Conservation (phyloP, 1,139 yeast genomes). For the Geotrichum aggregatum region DNA sequence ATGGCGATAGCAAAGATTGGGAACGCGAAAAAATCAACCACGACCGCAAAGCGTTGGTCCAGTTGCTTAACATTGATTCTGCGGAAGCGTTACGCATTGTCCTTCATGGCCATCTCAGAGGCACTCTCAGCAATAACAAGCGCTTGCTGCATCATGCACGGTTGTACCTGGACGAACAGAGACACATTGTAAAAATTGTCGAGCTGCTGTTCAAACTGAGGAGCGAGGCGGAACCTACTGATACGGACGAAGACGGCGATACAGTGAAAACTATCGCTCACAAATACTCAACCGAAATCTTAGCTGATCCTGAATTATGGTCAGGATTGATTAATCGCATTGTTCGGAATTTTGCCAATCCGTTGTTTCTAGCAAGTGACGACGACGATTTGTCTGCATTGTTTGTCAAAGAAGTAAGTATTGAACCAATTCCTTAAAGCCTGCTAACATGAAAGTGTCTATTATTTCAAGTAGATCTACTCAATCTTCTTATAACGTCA, state of each 20-base stretch:
- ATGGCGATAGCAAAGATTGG: conserved; percentile 13
- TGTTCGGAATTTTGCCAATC: conserved; percentile 19
- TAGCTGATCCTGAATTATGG: conserved; percentile 29
- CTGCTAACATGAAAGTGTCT: conserved; percentile 11
- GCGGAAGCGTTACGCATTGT: conserved; percentile 28
- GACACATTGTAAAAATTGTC: conserved; percentile 27
- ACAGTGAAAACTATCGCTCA: conserved; percentile 8
- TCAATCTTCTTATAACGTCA: conserved; percentile 32
- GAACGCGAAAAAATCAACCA: conserved; percentile 25
- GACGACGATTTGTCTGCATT: conserved; percentile 18
- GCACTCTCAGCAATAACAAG: conserved; percentile 23
- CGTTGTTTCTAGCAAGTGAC: conserved; percentile 21
- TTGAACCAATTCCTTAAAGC: neutral
- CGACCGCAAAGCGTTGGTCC: conserved; percentile 25
- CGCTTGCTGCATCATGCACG: conserved; percentile 27
- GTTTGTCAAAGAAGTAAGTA: conserved; percentile 23
- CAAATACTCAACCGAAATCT: conserved; percentile 28
- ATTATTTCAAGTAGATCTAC: conserved; percentile 25
- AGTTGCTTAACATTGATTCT: conserved; percentile 27
- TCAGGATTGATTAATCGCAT: conserved; percentile 23
- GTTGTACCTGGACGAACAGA: conserved; percentile 28
- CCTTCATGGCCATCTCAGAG: conserved; percentile 26
- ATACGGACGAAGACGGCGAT: neutral
- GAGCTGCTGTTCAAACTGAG: conserved; percentile 22
- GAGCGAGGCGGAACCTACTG: conserved; percentile 13